Evolutionary conservation across 148 eudicot species (phyloP).

Genomic region (Silene conica): DNA sequence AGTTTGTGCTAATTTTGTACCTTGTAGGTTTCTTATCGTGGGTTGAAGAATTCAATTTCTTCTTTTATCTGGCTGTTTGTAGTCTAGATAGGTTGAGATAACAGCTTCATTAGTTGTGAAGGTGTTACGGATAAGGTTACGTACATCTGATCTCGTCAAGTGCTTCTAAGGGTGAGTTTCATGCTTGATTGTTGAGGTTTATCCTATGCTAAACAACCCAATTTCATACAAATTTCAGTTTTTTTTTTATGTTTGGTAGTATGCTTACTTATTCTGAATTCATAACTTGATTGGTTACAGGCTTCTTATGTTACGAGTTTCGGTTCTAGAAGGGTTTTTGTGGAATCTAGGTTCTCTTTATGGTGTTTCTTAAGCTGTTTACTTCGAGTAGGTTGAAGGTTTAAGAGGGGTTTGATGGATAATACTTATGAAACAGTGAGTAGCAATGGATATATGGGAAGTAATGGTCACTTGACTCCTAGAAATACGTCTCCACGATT

Average conservation of each 20-base stretch:
- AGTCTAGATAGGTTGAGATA: neutral
- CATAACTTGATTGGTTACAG: slow-evolving; percentile 11
- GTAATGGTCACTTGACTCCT: slow-evolving; percentile 32
- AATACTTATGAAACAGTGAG: slow-evolving; percentile 27
- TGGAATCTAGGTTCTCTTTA: slow-evolving; percentile 17
- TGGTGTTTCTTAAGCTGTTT: slow-evolving; percentile 24
- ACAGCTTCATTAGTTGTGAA: slow-evolving; percentile 1
- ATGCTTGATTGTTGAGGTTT: slow-evolving; percentile 6
- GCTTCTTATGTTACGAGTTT: slow-evolving; percentile 21
- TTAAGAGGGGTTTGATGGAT: slow-evolving; percentile 30
- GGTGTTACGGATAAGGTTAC: slow-evolving; percentile 13
- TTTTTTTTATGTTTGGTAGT: neutral
- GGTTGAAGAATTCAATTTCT: slow-evolving; percentile 7
- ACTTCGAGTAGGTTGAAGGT: slow-evolving; percentile 18
- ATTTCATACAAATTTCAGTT: neutral
- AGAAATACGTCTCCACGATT: slow-evolving; percentile 35
- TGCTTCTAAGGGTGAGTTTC: neutral
- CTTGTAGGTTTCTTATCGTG: neutral
- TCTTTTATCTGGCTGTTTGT: neutral
- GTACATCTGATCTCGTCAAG: slow-evolving; percentile 14
- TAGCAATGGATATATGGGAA: slow-evolving; percentile 37
- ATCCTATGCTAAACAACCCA: neutral
- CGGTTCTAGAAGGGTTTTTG: slow-evolving; percentile 8
- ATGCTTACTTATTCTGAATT: slow-evolving; percentile 4
- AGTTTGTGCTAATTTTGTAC: neutral